Base-by-base conservation (phyloP, 805 yeast genomes). In the Candida multigemmis region DNA sequence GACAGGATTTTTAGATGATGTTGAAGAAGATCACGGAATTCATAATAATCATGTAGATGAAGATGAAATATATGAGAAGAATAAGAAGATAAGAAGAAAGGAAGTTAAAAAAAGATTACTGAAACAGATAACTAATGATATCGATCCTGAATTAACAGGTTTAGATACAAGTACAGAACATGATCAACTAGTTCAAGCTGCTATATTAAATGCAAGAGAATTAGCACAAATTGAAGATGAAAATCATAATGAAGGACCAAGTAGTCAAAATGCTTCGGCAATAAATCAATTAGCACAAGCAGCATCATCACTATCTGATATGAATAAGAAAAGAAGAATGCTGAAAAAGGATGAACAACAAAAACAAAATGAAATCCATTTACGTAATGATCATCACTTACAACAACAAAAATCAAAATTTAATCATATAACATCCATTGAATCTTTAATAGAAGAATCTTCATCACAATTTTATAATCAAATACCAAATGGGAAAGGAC, bases 121-220 rank as follows among this genome's bases (percentile, higher is more conserved):
- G 30, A 38, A 35, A 28, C 33, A 31, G 28, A 28, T 32, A 19
- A 27, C 28, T 15, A 29, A 35, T 13, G 61, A 49, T 4, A 54
- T 56, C 19, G 65, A 59, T 30, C 62, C 64, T 4, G 68, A 60
- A 23, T 43, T 59, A 16, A 53, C 56, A 4, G 55, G 46, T 2
- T 40, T 60, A 27, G 56, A 51, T 21, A 27, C 48, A 2, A 36
- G 68, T 11, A 40, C 63, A 4, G 77, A 72, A 22, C 80, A 74
- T 38, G 80, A 73, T 31, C 77, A 68, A 37, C 54, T 78, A 30
- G 85, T 77, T 7, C 74, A 77, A 33, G 83, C 77, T 24, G 83
- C 82, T 2, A 74, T 79, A 24, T 57, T 75, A 35, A 82, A 77
- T 40, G 82, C 84, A 0, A 63, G 77, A 27, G 73, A 76, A 22